A percentile compares a stretch with the other conserved stretches of the same genome.
Evolutionary conservation across 1,284 basidiomycete species (phyloP).

Genomic region (Ustilago nuda): DNA sequence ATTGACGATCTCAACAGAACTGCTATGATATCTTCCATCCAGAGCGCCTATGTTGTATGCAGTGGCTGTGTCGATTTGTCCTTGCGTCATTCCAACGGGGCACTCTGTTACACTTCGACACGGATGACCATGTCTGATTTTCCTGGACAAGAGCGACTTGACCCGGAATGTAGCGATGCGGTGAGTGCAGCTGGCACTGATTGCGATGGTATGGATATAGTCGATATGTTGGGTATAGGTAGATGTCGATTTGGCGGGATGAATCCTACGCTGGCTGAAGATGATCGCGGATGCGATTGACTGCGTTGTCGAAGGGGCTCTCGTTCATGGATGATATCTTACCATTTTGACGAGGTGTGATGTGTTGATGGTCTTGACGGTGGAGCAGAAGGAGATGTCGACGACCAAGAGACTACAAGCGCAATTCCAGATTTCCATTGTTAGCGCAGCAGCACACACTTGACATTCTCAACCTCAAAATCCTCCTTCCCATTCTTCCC

Average conservation of each 20-base stretch:
- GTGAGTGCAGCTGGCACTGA: not conserved
- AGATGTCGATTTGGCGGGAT: not conserved
- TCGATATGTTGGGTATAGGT: not conserved
- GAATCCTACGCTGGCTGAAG: not conserved
- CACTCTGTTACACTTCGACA: not conserved
- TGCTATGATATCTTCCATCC: not conserved
- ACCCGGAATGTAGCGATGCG: not conserved
- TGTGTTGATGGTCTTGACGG: constrained; percentile 56
- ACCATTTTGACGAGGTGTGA: constrained; percentile 54
- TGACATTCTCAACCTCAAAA: not conserved
- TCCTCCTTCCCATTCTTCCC: constrained; percentile 4
- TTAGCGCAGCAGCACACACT: constrained; percentile 4
- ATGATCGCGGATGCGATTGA: not conserved
- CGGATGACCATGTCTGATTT: not conserved
- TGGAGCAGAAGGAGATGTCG: constrained; percentile 36
- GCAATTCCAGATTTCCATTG: constrained; percentile 7
- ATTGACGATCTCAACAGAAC: not conserved
- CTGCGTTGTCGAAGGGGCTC: constrained; percentile 20
- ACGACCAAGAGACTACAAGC: not conserved
- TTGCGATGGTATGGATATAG: not conserved
- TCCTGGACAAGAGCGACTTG: not conserved
- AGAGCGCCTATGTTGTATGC: not conserved
- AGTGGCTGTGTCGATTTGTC: not conserved
- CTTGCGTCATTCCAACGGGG: not conserved
- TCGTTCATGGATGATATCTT: constrained; percentile 36